Conservation (phyloP, 192 early-diverging fungal genomes). For the Coemansia sp. region DNA sequence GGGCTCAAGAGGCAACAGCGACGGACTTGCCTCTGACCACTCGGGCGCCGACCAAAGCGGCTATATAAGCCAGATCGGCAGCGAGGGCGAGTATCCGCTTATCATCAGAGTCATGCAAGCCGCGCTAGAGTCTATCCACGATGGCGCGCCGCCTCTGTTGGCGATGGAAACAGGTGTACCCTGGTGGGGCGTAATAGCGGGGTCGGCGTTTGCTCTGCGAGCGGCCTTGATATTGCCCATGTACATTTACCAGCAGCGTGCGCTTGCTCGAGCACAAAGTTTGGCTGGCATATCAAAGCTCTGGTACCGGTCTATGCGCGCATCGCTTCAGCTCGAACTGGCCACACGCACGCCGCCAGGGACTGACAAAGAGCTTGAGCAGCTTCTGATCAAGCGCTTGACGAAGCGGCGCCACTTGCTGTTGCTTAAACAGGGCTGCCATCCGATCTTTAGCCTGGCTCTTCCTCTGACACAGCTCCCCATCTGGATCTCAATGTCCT, state of each 20-base stretch:
- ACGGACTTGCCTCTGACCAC: neutral
- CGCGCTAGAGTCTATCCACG: constrained; percentile 29
- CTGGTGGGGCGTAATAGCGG: constrained; percentile 43
- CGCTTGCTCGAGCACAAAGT: neutral
- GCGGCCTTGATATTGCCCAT: constrained; percentile 17
- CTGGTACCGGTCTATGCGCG: constrained; percentile 14
- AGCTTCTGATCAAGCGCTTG: constrained; percentile 4
- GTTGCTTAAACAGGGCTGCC: constrained; percentile 37
- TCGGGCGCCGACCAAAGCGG: neutral
- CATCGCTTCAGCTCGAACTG: constrained; percentile 8
- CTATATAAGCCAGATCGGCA: neutral
- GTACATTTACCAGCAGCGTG: constrained; percentile 31
- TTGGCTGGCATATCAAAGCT: neutral
- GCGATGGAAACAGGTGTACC: constrained; percentile 9
- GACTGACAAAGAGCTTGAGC: constrained; percentile 1
- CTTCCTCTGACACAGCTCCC: constrained; percentile 42
- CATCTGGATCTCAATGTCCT: constrained; percentile 39
- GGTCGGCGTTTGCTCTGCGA: constrained; percentile 15
- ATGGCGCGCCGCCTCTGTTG: constrained; percentile 6
- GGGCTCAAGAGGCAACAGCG: neutral
- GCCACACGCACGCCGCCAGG: constrained; percentile 1
- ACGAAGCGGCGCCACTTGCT: constrained; percentile 20
- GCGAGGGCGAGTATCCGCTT: constrained; percentile 6
- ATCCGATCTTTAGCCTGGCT: constrained; percentile 21
- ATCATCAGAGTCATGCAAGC: constrained; percentile 19